Evolutionary conservation across 345 rosid species (phyloP).

Genomic region (Arabis hirsuta): DNA sequence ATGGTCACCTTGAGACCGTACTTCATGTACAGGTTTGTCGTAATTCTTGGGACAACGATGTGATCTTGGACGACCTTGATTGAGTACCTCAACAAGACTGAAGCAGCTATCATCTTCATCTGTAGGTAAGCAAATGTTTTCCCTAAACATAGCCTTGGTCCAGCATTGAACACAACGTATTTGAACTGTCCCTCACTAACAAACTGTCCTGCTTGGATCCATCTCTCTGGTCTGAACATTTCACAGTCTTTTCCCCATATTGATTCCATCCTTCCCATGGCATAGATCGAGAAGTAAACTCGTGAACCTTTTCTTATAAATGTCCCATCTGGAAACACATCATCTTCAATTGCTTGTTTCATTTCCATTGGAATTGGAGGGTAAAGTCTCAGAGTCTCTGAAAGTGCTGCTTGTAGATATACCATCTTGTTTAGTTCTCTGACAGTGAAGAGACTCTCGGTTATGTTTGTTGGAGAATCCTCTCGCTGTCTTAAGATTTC

Average conservation of each 20-base stretch:
- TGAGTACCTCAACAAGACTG: constrained; percentile 42
- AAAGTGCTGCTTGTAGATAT: constrained; percentile 59
- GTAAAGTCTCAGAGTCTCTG: constrained; percentile 59
- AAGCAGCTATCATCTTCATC: constrained; percentile 49
- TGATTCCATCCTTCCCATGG: constrained; percentile 67
- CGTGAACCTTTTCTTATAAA: constrained; percentile 53
- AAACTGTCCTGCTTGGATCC: constrained; percentile 46
- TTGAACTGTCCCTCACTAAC: constrained; percentile 40
- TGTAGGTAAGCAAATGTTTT: constrained; percentile 51
- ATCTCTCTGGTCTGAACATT: constrained; percentile 64
- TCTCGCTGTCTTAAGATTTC: constrained; percentile 36
- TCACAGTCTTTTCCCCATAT: constrained; percentile 61
- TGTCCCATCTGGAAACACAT: constrained; percentile 64
- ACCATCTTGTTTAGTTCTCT: constrained; percentile 51
- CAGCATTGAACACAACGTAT: constrained; percentile 54
- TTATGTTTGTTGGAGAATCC: constrained; percentile 4
- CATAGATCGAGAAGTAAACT: constrained; percentile 61
- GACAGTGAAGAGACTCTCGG: constrained; percentile 43
- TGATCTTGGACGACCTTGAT: constrained; percentile 39
- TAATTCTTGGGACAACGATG: constrained; percentile 37
- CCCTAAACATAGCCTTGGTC: constrained; percentile 51
- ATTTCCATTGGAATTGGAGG: constrained; percentile 75
- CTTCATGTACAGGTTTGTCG: constrained; percentile 42
- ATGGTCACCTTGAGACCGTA: constrained; percentile 39
- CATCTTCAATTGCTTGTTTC: constrained; percentile 55